phyloP scores from a whole-genome alignment of 108 stramenopile species.

The Schizochytrium sp. region DNA sequence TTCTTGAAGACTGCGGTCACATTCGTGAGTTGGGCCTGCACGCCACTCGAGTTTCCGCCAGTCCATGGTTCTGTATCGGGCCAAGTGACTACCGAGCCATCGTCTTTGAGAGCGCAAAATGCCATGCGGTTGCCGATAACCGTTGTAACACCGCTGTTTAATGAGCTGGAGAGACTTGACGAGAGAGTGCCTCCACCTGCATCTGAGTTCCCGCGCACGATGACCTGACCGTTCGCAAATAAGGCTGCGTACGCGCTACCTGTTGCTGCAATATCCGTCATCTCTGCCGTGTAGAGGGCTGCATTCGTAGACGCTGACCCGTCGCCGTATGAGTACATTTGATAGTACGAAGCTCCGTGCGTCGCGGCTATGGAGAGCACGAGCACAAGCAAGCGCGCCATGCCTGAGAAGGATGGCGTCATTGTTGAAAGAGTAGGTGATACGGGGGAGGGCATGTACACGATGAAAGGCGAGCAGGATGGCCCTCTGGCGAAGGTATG shows the following conservation, averaged over 20 bases:
- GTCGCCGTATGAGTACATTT: background rate
- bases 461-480: no score
- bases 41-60: constrained; percentile 49
- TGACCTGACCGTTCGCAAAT: background rate
- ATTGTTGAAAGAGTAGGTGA: no score
- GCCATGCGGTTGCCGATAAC: constrained; percentile 10
- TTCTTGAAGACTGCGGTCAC: background rate
- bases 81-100: constrained; percentile 58
- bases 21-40: background rate
- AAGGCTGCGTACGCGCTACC: background rate
- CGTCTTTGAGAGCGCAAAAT: constrained; percentile 46
- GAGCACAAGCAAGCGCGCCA: no score
- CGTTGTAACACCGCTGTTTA: constrained; percentile 18
- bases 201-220: background rate
- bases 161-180: background rate
- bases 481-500: no score
- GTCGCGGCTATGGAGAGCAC: no score
- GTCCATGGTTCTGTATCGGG: background rate
- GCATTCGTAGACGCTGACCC: background rate
- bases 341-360: background rate
- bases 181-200: background rate
- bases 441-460: no score
- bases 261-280: background rate
- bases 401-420: no score
- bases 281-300: background rate